Evolutionary conservation across 2,329 filamentous ascomycete species (phyloP), one percentile per base, ranked within the genome.

Genomic region (Sordariomycetes sp.): DNA sequence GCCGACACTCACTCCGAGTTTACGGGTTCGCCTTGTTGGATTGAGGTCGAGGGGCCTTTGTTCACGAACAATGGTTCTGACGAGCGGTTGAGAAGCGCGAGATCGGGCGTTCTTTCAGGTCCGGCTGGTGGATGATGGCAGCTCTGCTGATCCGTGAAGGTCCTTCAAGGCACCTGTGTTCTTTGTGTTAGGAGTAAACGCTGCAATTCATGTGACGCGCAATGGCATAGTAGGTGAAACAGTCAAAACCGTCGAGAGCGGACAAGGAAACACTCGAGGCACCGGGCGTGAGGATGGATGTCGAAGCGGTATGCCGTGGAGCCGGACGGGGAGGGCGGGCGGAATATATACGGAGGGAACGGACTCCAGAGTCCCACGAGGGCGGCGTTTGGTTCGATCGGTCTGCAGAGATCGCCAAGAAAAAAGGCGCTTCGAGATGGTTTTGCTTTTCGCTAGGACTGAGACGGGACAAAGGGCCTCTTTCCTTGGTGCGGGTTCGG

Each of bases 131-230:
- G 32, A 53, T 17, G 56, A 32, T 32, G 34, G 25, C 56, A 57
- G 56, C 56, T 42, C 56, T 57, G 56, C 56, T 57, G 56, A 57
- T 39, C n/a, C 28, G 42, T 34, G 24, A 52, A 42, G 7, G 52
- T 57, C 55, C 55, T 36, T 57, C 55, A 57, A 57, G 55, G 55
- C 36, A 53, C 51, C 56, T 53, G 24, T 45, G n/a, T 52, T 22
- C 42, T 10, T 52, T 56, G 8, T 12, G 10, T 52, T 56, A 48
- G 55, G 50, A 35, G 13, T 3, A 34, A 45, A 17, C 42, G 12
- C 28, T 45, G 22, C 45, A 22, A 12, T 50, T 22, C n/a, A 24
- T 22, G 45, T 12, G n/a, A 45, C 13, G 39, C 39, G 5, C 15
- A 15, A 15, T 45, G 15, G 36, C 15, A 45, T n/a, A 42, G 36